Percentiles rank a stretch among this genome's conserved stretches.
These are phyloP conservation scores for Microthyrium microscopicum DNA, from an alignment of 2,329 filamentous ascomycete species.

Conservation along the genomic window DNA sequence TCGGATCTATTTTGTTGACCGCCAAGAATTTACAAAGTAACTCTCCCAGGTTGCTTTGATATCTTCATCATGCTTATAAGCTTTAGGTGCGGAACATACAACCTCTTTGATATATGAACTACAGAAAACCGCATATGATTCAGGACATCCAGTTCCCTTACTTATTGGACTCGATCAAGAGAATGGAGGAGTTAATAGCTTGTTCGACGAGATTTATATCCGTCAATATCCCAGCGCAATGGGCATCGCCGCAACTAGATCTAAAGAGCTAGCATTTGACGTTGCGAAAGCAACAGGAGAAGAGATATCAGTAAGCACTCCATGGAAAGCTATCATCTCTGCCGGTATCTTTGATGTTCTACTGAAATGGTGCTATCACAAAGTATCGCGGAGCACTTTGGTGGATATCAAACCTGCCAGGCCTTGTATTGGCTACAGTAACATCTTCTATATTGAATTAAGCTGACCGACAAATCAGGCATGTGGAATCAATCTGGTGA, in stretches of 20 bases:
- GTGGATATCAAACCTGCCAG: too few species aligned
- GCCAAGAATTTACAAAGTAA: slow-evolving; percentile 75
- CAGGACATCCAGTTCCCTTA: slow-evolving; percentile 76
- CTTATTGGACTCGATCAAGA: slow-evolving; percentile 91
- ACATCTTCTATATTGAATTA: too few species aligned
- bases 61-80: slow-evolving; percentile 11
- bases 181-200: slow-evolving; percentile 92
- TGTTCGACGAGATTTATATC: slow-evolving; percentile 90
- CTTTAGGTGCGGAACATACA: slow-evolving; percentile 72
- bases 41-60: slow-evolving; percentile 13
- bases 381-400: too few species aligned
- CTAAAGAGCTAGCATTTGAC: slow-evolving; percentile 68
- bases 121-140: slow-evolving; percentile 78
- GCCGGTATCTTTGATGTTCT: too few species aligned
- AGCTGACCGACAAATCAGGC: too few species aligned
- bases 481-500: slow-evolving; percentile 88
- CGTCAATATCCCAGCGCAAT: slow-evolving; percentile 95
- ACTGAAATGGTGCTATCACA: too few species aligned
- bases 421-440: too few species aligned
- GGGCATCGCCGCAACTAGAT: slow-evolving; percentile 87
- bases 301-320: slow-evolving; percentile 71
- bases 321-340: too few species aligned
- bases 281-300: slow-evolving; percentile 86
- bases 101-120: slow-evolving; percentile 77
- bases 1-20: slow-evolving; percentile 74